Conservation (phyloP, 345 rosid species). For the Luvunga scandens region DNA sequence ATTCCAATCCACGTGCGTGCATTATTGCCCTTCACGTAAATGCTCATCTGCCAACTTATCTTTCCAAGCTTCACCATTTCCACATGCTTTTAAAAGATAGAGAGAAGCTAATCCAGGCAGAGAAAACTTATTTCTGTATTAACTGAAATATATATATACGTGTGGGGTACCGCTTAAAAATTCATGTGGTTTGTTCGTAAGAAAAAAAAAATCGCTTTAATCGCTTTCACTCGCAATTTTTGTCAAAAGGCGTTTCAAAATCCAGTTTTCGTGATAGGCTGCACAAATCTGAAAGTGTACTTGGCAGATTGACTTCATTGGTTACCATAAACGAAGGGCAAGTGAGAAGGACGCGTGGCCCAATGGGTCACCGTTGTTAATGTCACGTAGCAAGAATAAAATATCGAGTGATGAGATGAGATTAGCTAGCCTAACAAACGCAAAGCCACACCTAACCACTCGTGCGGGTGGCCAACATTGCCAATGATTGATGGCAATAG, state of each 20-base stretch:
- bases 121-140: not conserved
- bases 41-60: slow-evolving; percentile 3
- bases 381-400: not conserved
- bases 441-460: slow-evolving; percentile 5
- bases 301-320: not conserved
- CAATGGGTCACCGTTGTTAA: not conserved
- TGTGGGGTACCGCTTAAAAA: too few species aligned
- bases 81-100: not conserved
- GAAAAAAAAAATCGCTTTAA: too few species aligned
- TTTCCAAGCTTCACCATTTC: slow-evolving; percentile 1
- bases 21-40: slow-evolving; percentile 25
- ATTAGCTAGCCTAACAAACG: not conserved
- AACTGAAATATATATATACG: too few species aligned
- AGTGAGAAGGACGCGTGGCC: not conserved
- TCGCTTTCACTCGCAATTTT: too few species aligned
- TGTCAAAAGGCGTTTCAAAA: not conserved
- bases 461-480: slow-evolving; percentile 33
- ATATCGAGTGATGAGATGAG: not conserved
- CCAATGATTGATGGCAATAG: slow-evolving; percentile 28
- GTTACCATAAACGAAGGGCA: not conserved
- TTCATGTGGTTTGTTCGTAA: too few species aligned
- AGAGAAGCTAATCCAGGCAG: not conserved
- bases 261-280: not conserved
- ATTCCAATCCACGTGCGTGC: slow-evolving; percentile 25
- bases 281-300: not conserved